Evolutionary conservation across 768 basidiomycete genomes (phyloP).

Genomic region (Boletus barrowsii): DNA sequence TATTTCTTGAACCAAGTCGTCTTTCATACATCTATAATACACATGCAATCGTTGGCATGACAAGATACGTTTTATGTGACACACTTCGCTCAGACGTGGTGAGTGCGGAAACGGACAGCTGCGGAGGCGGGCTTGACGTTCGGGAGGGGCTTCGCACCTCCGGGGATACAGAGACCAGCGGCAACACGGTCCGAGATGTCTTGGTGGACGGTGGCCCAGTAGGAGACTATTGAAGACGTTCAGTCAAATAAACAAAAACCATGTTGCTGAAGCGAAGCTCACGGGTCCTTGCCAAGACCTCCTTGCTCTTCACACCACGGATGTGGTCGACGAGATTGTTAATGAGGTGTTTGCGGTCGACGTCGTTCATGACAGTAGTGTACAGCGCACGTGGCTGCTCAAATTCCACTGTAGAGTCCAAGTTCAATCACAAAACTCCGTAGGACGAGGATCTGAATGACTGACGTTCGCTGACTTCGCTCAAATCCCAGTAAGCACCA

Average conservation of each 20-base stretch:
- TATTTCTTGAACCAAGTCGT: not conserved
- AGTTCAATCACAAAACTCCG: not conserved
- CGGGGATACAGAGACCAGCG: conserved; percentile 59
- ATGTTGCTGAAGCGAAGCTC: conserved; percentile 27
- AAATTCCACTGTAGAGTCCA: conserved; percentile 60
- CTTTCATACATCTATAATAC: conserved; percentile 2
- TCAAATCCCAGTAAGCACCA: conserved; percentile 63
- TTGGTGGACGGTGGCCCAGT: conserved; percentile 79
- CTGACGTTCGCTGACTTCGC: conserved; percentile 79
- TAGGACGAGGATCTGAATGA: conserved; percentile 8
- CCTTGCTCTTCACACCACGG: conserved; percentile 54
- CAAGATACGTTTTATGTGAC: not conserved
- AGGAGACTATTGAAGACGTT: conserved; percentile 48
- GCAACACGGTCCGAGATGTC: conserved; percentile 74
- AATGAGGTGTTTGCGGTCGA: conserved; percentile 58
- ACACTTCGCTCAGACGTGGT: conserved; percentile 3
- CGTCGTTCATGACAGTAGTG: conserved; percentile 62
- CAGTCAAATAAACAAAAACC: not conserved
- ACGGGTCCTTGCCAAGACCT: conserved; percentile 66
- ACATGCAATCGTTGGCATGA: not conserved
- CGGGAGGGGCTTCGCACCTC: conserved; percentile 51
- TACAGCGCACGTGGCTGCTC: conserved; percentile 78
- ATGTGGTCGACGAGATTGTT: conserved; percentile 66
- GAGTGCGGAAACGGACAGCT: conserved; percentile 49
- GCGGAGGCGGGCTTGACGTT: conserved; percentile 55